Evolutionary conservation across 345 rosid species (phyloP), one percentile per base, ranked within the genome.

Genomic region (Acer saccharum): DNA sequence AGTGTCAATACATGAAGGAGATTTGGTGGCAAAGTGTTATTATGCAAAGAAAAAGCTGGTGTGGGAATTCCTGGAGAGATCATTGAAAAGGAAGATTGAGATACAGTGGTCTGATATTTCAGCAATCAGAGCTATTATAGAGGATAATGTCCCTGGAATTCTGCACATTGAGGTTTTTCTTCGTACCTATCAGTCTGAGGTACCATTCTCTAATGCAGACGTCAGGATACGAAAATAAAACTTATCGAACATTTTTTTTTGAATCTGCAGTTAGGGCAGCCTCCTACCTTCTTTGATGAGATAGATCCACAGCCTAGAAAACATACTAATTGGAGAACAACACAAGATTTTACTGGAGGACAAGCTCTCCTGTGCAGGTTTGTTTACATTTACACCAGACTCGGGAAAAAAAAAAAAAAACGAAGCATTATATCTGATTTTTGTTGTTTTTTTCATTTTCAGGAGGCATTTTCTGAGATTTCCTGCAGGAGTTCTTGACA

Each of bases 21-120:
- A 89, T 41, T 68, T 92, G 74, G 85, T 84, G 64, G 94, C 87
- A 0, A 94, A 94, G 77, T 81, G 88, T 32, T 89, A 89, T 67
- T 92, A 80, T 77, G 86, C 92, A 1, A 92, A 85, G 68, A 82
- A 52, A 58, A 92, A 77, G 78, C 65, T 92, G 79, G 88, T 92
- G 1, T 92, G 98, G 98, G 93, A 94, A 55, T 32, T 84, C 55
- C 78, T 91, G 43, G 74, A 77, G 16, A 13, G 70, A 0, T 75
- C 72, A 3, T 78, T 82, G 35, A 92, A 90, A 75, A 83, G 78
- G 48, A 90, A 90, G 83, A 78, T 87, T 0, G 88, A 87, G 72
- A 75, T 87, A 10, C 68, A 65, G 2, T 79, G 88, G 88, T 35
- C 67, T 76, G 86, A 87, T 62, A 65, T 87, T 12, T 66, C 48